A percentile compares a stretch with the other conserved stretches of the same genome.
These are phyloP conservation scores for Hemisphaericaspora subhashii DNA, from an alignment of 1,139 yeast genomes.

Conservation along the genomic window DNA sequence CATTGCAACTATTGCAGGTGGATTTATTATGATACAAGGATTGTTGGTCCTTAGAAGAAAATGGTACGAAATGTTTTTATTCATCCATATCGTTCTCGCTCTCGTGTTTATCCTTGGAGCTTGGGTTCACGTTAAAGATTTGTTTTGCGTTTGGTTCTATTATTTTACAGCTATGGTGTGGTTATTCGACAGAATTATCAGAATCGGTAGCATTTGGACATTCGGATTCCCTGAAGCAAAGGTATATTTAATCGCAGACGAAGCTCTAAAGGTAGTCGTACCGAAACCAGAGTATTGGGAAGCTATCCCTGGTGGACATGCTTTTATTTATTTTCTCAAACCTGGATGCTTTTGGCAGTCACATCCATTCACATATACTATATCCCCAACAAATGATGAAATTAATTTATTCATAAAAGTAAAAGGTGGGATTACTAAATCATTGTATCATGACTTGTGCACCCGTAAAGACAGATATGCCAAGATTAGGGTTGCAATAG, in stretches of 20 bases:
- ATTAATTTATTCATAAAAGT: slow-evolving; percentile 33
- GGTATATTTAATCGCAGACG: slow-evolving; percentile 44
- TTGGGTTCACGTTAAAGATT: slow-evolving; percentile 41
- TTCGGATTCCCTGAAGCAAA: slow-evolving; percentile 51
- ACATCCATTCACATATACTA: slow-evolving; percentile 42
- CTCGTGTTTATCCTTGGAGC: slow-evolving; percentile 42
- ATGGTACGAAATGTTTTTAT: slow-evolving; percentile 46
- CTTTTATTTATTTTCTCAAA: slow-evolving; percentile 46
- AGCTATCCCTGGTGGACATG: slow-evolving; percentile 52
- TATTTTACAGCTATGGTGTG: slow-evolving; percentile 44
- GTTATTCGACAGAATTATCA: slow-evolving; percentile 42
- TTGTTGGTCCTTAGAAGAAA: slow-evolving; percentile 39
- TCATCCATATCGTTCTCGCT: slow-evolving; percentile 45
- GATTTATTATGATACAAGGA: slow-evolving; percentile 44
- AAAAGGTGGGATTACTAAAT: slow-evolving; percentile 40
- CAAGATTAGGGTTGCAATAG: slow-evolving; percentile 39
- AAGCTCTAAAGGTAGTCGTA: slow-evolving; percentile 40
- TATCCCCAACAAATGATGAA: slow-evolving; percentile 19
- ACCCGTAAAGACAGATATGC: slow-evolving; percentile 25
- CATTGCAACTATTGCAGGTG: slow-evolving; percentile 29
- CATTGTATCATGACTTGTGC: slow-evolving; percentile 29
- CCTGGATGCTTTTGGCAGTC: slow-evolving; percentile 43
- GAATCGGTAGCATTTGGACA: slow-evolving; percentile 31
- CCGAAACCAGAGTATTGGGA: slow-evolving; percentile 45
- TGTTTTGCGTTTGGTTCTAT: slow-evolving; percentile 43